Evolutionary conservation across 2,329 filamentous ascomycete genomes (phyloP).

Genomic region (Dactylellina parvicollis): DNA sequence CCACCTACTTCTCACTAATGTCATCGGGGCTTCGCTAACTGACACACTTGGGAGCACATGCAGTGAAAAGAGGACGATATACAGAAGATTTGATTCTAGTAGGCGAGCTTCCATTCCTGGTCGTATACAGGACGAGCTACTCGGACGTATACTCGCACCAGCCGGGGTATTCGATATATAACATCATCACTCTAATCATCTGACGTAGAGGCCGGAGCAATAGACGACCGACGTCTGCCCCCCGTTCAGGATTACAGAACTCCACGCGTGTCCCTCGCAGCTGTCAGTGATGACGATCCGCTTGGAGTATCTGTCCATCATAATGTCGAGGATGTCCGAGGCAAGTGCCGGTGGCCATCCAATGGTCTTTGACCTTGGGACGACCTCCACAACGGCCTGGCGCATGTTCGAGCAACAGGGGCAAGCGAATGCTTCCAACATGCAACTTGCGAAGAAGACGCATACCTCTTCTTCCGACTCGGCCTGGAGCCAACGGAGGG

Average conservation of each 20-base stretch:
- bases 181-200: background rate
- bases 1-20: slow-evolving; percentile 7
- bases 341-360: slow-evolving; percentile 10
- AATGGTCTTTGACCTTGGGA: background rate
- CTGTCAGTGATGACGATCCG: slow-evolving; percentile 22
- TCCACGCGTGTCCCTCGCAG: slow-evolving; percentile 14
- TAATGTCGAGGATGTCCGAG: background rate
- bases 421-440: slow-evolving; percentile 30
- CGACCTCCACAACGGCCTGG: no score
- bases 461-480: no score
- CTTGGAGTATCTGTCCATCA: background rate
- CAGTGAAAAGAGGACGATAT: background rate
- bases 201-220: background rate
- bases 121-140: background rate
- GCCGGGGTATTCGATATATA: background rate
- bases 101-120: background rate
- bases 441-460: no score
- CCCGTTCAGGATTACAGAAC: background rate
- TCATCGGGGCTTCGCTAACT: slow-evolving; percentile 19
- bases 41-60: slow-evolving; percentile 7
- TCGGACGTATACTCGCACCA: background rate
- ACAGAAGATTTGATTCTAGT: background rate
- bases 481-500: no score
- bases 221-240: background rate
- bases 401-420: slow-evolving; percentile 24